Conservation (phyloP, 2,329 filamentous ascomycete species). For the Diaporthe caulivora region DNA sequence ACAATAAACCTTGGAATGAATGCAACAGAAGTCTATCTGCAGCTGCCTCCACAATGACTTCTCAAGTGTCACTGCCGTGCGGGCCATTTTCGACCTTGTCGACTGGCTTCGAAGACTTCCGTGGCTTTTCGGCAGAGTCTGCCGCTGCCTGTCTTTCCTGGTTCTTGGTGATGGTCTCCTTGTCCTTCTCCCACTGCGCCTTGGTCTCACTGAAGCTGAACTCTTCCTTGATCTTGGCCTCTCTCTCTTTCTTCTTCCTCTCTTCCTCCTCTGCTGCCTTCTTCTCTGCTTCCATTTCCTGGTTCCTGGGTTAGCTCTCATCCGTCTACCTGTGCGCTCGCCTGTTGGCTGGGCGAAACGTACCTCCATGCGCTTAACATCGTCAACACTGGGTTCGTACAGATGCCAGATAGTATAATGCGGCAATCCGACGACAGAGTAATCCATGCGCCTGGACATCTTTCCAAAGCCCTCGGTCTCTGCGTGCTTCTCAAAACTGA, state of each 20-base stretch:
- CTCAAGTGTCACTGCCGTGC: slow-evolving; percentile 23
- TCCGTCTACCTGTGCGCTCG: not conserved
- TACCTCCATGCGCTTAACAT: slow-evolving; percentile 95
- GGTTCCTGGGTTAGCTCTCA: slow-evolving; percentile 39
- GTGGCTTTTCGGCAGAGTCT: slow-evolving; percentile 33
- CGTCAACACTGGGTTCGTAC: slow-evolving; percentile 98
- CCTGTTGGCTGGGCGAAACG: slow-evolving; percentile 41
- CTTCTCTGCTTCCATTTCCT: slow-evolving; percentile 95
- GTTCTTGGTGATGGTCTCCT: slow-evolving; percentile 74
- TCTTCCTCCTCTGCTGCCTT: slow-evolving; percentile 85
- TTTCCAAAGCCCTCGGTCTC: slow-evolving; percentile 99
- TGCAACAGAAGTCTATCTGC: slow-evolving; percentile 20
- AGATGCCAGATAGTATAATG: slow-evolving; percentile 99
- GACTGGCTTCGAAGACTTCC: slow-evolving; percentile 31
- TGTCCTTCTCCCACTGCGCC: slow-evolving; percentile 91
- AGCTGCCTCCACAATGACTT: not conserved
- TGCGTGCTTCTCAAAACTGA: slow-evolving; percentile 98
- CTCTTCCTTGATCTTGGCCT: slow-evolving; percentile 83
- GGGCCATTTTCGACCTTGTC: slow-evolving; percentile 22
- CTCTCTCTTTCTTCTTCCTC: slow-evolving; percentile 76
- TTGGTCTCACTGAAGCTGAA: slow-evolving; percentile 76
- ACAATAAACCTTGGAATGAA: slow-evolving; percentile 18
- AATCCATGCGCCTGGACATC: slow-evolving; percentile 98
- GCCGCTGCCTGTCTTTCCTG: slow-evolving; percentile 56
- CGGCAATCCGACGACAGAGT: slow-evolving; percentile 92